Percentiles rank a stretch among this genome's conserved stretches.
phyloP scores from a whole-genome alignment of 2,329 filamentous ascomycete genomes.

The Aureobasidium melanogenum region DNA sequence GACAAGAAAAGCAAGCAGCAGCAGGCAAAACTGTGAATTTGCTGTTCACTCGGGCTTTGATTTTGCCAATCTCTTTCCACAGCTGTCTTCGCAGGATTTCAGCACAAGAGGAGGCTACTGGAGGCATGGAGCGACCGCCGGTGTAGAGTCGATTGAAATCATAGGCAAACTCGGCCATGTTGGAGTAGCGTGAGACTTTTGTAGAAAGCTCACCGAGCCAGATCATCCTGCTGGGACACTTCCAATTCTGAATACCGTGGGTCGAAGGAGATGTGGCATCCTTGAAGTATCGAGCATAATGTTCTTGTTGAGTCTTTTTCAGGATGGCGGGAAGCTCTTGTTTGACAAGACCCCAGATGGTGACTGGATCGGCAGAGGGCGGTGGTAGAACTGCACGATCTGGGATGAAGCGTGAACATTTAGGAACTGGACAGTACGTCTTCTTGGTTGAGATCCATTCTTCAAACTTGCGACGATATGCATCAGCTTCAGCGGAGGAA shows the following conservation, averaged over 20 bases:
- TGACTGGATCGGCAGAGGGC: not conserved
- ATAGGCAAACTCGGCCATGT: not conserved
- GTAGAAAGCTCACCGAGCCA: not conserved
- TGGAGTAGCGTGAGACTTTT: not conserved
- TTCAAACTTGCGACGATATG: constrained; percentile 38
- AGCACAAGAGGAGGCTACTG: not conserved
- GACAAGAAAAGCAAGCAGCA: constrained; percentile 30
- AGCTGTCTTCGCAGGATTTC: not conserved
- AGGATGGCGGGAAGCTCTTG: constrained; percentile 7
- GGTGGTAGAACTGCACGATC: constrained; percentile 21
- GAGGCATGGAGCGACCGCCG: not conserved
- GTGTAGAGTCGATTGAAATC: constrained; percentile 7
- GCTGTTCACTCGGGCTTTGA: not conserved
- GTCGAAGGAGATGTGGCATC: not conserved
- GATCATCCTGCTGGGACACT: not conserved
- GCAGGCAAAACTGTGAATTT: not conserved
- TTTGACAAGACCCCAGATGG: constrained; percentile 10
- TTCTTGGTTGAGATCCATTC: constrained; percentile 39
- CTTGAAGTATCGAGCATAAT: not conserved
- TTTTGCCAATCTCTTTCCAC: constrained; percentile 1
- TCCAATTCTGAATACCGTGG: not conserved
- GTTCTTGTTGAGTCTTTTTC: not conserved
- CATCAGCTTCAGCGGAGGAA: constrained; percentile 25
- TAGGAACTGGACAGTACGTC: constrained; percentile 40
- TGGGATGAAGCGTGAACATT: constrained; percentile 42